Conservation (phyloP, 2,329 filamentous ascomycete species). For the Dendryphion nanum region DNA sequence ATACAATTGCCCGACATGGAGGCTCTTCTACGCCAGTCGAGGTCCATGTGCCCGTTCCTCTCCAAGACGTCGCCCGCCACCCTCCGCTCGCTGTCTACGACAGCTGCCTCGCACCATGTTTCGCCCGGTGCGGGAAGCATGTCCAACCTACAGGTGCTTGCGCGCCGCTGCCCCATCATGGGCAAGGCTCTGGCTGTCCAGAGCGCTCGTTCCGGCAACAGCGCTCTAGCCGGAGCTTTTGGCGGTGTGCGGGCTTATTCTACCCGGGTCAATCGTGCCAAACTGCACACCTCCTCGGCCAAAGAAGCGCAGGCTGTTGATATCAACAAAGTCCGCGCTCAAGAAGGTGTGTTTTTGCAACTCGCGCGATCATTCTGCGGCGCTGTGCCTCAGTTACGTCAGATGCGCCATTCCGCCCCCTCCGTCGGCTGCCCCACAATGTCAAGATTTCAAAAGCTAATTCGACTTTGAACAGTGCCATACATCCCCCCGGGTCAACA, state of each 20-base stretch:
- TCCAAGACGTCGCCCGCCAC: constrained; percentile 91
- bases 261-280: constrained; percentile 60
- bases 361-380: no score
- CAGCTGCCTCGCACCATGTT: constrained; percentile 62
- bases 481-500: constrained; percentile 30
- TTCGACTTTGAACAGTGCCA: constrained; percentile 29
- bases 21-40: constrained; percentile 89
- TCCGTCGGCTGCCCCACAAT: no score
- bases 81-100: constrained; percentile 81
- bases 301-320: constrained; percentile 79
- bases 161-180: constrained; percentile 96
- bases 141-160: constrained; percentile 93
- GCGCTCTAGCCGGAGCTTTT: constrained; percentile 48
- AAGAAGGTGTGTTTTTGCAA: constrained; percentile 44
- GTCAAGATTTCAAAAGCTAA: no score
- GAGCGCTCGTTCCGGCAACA: constrained; percentile 51
- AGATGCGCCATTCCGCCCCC: background rate
- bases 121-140: constrained; percentile 87
- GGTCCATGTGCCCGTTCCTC: constrained; percentile 95
- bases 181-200: constrained; percentile 94
- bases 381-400: no score
- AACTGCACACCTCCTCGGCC: constrained; percentile 75
- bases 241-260: constrained; percentile 51
- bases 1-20: constrained; percentile 64
- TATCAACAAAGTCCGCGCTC: constrained; percentile 37